Evolutionary conservation across 108 stramenopile species (phyloP), one percentile per base, ranked within the genome.

Genomic region (Halocafeteria seosinensis): DNA sequence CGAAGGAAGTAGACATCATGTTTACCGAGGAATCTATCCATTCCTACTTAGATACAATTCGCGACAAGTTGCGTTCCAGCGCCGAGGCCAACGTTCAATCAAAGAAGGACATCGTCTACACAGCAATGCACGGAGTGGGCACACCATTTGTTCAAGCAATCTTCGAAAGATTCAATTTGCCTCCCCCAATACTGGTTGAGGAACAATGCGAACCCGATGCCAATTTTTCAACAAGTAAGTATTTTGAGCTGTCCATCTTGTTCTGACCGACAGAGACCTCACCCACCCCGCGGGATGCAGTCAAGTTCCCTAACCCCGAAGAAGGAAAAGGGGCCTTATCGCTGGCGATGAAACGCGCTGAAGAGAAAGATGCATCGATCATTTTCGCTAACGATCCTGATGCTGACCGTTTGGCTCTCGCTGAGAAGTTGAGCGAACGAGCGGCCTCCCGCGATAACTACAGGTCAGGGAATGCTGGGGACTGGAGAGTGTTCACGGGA

Each of bases 381-480:
- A 81, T 97, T 4, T 61, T 97, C 51, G 95, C 92, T 50, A 97
- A 97, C 71, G 95, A 97, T 70, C 95, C 95, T 4, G 95, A 97
- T 74, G 95, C 92, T 3, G 95, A 97, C 82, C 73, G 95, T 57
- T 70, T 97, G 50, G 95, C 91, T 37, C 89, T 89, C 13, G 91
- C 92, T 0, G 95, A 97, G 67, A 71, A 63, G n/a, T 31, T 4
- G 8, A 31, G 11, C 30, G 53, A 4, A n/a, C 42, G 21, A 21
- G 42, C 42, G 61, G 67, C 31, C 66, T 63, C 70, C 62, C n/a
- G n/a, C n/a, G n/a, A n/a, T n/a, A n/a, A n/a, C n/a, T n/a, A n/a
- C n/a, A n/a, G n/a, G n/a, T n/a, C n/a, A n/a, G 64, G 69, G 50
- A 53, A 71, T 0, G 77, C 71, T 34, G 82, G 82, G 42, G 70